Percentiles rank a stretch among this genome's conserved stretches.
These are phyloP conservation scores for Salix exigua DNA, from an alignment of 345 rosid species.

Conservation along the genomic window DNA sequence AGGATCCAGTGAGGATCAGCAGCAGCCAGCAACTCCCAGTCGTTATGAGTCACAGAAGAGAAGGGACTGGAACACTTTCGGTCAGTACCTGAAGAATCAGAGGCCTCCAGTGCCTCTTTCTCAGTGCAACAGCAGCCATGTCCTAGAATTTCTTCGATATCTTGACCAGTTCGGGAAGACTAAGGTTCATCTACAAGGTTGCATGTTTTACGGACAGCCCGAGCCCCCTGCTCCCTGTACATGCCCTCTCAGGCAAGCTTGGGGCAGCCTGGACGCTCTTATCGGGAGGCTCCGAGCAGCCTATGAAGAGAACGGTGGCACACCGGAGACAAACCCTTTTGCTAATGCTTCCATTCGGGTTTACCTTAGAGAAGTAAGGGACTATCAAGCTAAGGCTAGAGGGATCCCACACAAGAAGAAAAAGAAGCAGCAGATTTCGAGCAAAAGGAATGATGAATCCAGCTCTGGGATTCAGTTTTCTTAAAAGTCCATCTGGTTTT, in stretches of 20 bases:
- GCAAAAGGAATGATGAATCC: constrained; percentile 36
- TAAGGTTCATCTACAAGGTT: constrained; percentile 68
- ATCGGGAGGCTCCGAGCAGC: constrained; percentile 88
- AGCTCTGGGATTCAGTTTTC: constrained; percentile 44
- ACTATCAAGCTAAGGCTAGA: constrained; percentile 79
- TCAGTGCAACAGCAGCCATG: constrained; percentile 60
- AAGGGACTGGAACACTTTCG: constrained; percentile 83
- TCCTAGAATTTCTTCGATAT: constrained; percentile 66
- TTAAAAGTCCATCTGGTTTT: constrained; percentile 19
- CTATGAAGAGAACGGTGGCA: constrained; percentile 83
- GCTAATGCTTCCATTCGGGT: constrained; percentile 67
- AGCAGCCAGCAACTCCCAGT: constrained; percentile 42
- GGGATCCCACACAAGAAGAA: constrained; percentile 88
- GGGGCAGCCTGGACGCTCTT: constrained; percentile 93
- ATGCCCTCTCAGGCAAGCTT: constrained; percentile 81
- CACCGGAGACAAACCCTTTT: constrained; percentile 76
- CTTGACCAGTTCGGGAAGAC: constrained; percentile 87
- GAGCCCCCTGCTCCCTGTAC: constrained; percentile 92
- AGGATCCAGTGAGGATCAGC: constrained; percentile 26
- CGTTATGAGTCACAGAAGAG: constrained; percentile 77
- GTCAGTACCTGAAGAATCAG: constrained; percentile 65
- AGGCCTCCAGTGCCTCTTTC: constrained; percentile 63
- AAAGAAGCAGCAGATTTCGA: constrained; percentile 48
- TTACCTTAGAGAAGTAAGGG: constrained; percentile 71
- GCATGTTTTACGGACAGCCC: constrained; percentile 80